Percentiles rank a stretch among this genome's conserved stretches.
These are phyloP conservation scores for Friedmanniomyces simplex DNA, from an alignment of 495 filamentous ascomycete species.

Conservation along the genomic window DNA sequence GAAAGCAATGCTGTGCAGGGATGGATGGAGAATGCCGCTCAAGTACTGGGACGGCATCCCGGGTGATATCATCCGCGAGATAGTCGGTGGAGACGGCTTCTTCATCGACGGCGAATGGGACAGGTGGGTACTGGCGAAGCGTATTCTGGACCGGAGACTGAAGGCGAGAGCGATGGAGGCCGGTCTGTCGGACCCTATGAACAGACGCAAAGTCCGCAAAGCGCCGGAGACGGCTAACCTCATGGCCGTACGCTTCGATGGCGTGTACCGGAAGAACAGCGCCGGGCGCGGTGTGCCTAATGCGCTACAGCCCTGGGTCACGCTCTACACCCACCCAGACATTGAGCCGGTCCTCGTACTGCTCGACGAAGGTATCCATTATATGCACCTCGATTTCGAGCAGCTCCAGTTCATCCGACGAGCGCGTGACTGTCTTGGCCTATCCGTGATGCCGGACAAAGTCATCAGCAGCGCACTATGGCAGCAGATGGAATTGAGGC, in stretches of 20 bases:
- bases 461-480: constrained; percentile 47
- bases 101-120: constrained; percentile 50
- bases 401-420: constrained; percentile 45
- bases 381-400: constrained; percentile 51
- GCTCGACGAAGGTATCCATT: constrained; percentile 50
- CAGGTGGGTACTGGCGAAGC: constrained; percentile 46
- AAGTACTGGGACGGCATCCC: constrained; percentile 49
- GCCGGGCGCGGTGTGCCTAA: constrained; percentile 31
- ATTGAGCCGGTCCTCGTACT: constrained; percentile 47
- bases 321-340: constrained; percentile 41
- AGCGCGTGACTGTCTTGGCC: constrained; percentile 43
- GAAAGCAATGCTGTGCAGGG: constrained; percentile 50
- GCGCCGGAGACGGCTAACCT: constrained; percentile 34
- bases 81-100: constrained; percentile 52
- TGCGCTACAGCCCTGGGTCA: constrained; percentile 34
- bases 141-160: constrained; percentile 44
- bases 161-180: constrained; percentile 34
- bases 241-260: constrained; percentile 39
- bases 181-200: constrained; percentile 32
- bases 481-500: constrained; percentile 45
- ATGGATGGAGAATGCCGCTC: constrained; percentile 51
- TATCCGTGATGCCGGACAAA: constrained; percentile 43
- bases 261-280: constrained; percentile 36
- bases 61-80: constrained; percentile 45
- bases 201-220: constrained; percentile 28